Evolutionary conservation across 169 alveolate genomes (phyloP).

Genomic region (Cryptosporidium ryanae): DNA sequence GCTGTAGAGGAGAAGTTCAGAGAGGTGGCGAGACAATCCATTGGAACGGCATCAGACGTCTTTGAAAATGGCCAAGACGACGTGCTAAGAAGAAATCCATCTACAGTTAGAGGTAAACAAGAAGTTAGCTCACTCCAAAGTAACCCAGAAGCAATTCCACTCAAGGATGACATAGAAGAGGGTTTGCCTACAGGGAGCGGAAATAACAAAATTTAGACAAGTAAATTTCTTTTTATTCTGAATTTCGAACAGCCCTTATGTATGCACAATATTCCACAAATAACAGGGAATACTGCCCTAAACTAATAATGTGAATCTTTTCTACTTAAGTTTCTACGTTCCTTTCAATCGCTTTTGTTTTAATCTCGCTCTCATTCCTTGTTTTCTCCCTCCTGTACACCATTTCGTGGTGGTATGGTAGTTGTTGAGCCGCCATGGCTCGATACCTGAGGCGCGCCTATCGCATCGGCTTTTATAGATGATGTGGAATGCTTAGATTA

Average conservation of each 20-base stretch:
- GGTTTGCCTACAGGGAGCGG: slow-evolving; percentile 59
- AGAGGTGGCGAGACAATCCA: slow-evolving; percentile 66
- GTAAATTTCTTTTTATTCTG: background rate
- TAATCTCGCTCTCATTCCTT: too few species aligned
- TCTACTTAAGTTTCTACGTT: too few species aligned
- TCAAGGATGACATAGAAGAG: slow-evolving; percentile 63
- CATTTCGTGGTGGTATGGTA: too few species aligned
- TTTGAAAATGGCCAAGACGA: slow-evolving; percentile 71
- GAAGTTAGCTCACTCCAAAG: slow-evolving; percentile 9
- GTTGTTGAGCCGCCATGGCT: too few species aligned
- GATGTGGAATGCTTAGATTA: too few species aligned
- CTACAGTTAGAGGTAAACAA: slow-evolving; percentile 4
- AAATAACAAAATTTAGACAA: background rate
- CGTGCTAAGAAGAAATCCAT: slow-evolving; percentile 27
- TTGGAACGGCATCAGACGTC: slow-evolving; percentile 72
- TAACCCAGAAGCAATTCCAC: slow-evolving; percentile 53
- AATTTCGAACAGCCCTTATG: background rate
- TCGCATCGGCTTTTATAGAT: too few species aligned
- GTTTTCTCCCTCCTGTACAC: too few species aligned
- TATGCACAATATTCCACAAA: background rate
- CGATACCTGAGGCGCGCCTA: too few species aligned
- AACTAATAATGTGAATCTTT: too few species aligned
- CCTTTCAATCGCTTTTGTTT: too few species aligned
- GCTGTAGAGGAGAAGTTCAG: slow-evolving; percentile 63
- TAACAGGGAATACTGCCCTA: background rate